These are phyloP conservation scores for Aspergillus ellipticus DNA, from an alignment of 495 filamentous ascomycete genomes.

Conservation along the genomic window DNA sequence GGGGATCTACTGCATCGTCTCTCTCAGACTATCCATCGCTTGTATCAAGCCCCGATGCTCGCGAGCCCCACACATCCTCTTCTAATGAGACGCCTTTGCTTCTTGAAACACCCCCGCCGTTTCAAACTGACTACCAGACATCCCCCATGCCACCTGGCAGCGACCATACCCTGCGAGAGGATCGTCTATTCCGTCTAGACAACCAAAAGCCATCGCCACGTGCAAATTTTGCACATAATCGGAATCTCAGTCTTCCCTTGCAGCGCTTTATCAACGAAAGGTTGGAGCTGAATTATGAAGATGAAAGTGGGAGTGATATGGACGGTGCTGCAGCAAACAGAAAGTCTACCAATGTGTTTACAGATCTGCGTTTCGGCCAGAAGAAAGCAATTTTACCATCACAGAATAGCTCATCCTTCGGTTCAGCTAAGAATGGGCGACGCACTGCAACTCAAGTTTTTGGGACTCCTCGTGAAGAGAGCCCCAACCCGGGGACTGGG, in stretches of 20 bases:
- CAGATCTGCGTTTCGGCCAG: conserved; percentile 5
- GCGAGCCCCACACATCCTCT: conserved; percentile 26
- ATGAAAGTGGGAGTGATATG: conserved; percentile 11
- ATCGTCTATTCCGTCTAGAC: conserved; percentile 30
- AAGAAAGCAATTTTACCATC: neutral
- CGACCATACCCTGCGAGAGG: conserved; percentile 34
- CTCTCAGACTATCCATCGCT: conserved; percentile 36
- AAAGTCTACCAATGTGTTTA: conserved; percentile 7
- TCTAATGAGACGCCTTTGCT: conserved; percentile 27
- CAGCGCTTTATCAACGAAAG: conserved; percentile 47
- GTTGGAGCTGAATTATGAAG: conserved; percentile 27
- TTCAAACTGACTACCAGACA: conserved; percentile 15
- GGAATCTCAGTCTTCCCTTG: conserved; percentile 39
- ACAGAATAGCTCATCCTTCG: conserved; percentile 8
- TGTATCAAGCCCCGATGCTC: conserved; percentile 31
- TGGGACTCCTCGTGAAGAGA: conserved; percentile 16
- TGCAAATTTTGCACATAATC: conserved; percentile 25
- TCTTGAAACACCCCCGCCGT: conserved; percentile 27
- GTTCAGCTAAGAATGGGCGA: conserved; percentile 13
- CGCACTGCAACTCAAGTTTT: conserved; percentile 16
- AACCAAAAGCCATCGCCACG: conserved; percentile 23
- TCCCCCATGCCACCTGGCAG: conserved; percentile 18
- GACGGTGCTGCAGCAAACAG: conserved; percentile 4
- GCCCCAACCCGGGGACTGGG: conserved; percentile 5
- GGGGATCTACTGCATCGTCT: conserved; percentile 33